Base-by-base conservation (phyloP, 2,329 filamentous ascomycete species). In the Ophioceras dolichostomum region DNA sequence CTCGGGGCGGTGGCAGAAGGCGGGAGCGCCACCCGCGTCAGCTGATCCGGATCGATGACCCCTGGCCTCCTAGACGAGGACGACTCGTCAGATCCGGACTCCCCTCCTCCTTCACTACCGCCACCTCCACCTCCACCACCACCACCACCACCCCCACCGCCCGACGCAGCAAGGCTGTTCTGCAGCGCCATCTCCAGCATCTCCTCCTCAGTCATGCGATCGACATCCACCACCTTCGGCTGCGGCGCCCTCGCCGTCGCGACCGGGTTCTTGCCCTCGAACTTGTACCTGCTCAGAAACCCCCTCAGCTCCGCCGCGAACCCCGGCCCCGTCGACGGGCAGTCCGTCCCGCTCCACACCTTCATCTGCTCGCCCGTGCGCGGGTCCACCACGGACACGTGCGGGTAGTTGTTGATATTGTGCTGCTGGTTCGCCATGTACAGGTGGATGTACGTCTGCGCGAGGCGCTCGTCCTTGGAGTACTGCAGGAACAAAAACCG, bases 401-500 rank as follows among this genome's bases (percentile, higher is more conserved):
- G 88, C 5, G 91, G 91, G 54, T 93, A 98, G 48, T 88, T 87
- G 51, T 89, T 83, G 51, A 82, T 82, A 49, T 94, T 86, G 47
- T 83, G 76, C 31, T 67, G 67, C 38, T 76, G 72, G 54, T 66
- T 66, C 2, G 68, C 65, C 44, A 96, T 88, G 63, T 98, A 98
- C 58, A 94, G 94, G 39, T 84, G 83, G 42, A 93, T 67, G 57
- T 94, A 98, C 46, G 86, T 78, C 45, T 76, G 68, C 1, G 84
- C 85, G 27, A 79, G 73, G 1, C 76, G 73, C 47, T 93, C 87
- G 45, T 86, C 79, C 59, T 94, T 94, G 47, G 80, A 77, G 62
- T 91, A 96, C 53, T 98, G 91, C 49, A 98, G 64, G 59, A 98
- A 98, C 47, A 98, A 73, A 55, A 98, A 98, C 60, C 93, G 88